A percentile compares a stretch with the other conserved stretches of the same genome.
These are phyloP conservation scores for Flueggea neowawraea DNA, from an alignment of 441 rosid species.

Conservation along the genomic window DNA sequence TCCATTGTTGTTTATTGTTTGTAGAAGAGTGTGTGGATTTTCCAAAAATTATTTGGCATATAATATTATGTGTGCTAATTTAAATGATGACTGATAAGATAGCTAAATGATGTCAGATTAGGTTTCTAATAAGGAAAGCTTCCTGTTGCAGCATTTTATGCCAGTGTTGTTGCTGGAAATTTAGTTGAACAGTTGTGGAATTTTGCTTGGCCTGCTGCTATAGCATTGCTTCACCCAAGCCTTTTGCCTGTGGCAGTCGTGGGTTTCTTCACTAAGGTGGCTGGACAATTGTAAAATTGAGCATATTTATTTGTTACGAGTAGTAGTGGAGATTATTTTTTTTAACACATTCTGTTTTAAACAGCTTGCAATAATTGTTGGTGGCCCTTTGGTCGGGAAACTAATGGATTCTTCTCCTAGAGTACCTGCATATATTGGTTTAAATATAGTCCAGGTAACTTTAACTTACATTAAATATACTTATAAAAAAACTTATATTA, in stretches of 20 bases:
- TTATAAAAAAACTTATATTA: background rate
- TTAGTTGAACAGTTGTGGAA: slow-evolving; percentile 91
- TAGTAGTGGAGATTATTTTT: background rate
- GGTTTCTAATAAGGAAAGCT: too few species aligned
- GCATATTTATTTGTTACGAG: background rate
- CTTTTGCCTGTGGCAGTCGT: slow-evolving; percentile 93
- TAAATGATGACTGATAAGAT: too few species aligned
- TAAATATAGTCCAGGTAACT: slow-evolving; percentile 82
- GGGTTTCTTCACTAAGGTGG: slow-evolving; percentile 77
- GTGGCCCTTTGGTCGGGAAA: slow-evolving; percentile 94
- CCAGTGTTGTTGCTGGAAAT: slow-evolving; percentile 74
- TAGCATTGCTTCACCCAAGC: slow-evolving; percentile 90
- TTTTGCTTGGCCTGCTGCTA: slow-evolving; percentile 97
- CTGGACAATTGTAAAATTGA: slow-evolving; percentile 1
- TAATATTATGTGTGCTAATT: too few species aligned
- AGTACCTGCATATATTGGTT: slow-evolving; percentile 67
- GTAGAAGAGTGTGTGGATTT: background rate
- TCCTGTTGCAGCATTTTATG: slow-evolving; percentile 65
- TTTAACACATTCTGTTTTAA: slow-evolving; percentile 10
- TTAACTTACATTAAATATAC: background rate
- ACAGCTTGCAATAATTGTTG: slow-evolving; percentile 67
- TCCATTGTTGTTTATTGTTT: background rate
- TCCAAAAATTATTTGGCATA: too few species aligned
- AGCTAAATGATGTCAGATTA: background rate
- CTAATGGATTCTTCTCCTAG: slow-evolving; percentile 89